These are phyloP conservation scores for Colletotrichum cordylinicola DNA, from an alignment of 2,329 filamentous ascomycete species.

Conservation along the genomic window DNA sequence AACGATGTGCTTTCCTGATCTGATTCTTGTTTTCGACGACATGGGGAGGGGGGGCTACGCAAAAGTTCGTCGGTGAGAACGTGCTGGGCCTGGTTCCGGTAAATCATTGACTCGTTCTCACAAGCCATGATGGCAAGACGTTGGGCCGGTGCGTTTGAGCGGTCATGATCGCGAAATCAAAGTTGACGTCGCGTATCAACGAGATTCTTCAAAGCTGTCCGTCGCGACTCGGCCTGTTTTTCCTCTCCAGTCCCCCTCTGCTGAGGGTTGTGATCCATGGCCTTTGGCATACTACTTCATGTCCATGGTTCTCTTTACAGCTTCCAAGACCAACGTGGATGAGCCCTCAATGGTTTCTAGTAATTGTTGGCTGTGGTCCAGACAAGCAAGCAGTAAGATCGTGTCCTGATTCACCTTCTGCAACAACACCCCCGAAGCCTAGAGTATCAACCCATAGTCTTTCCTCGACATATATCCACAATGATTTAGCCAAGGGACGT, in stretches of 20 bases:
- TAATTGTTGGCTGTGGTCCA: background rate
- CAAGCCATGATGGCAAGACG: background rate
- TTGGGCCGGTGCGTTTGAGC: background rate
- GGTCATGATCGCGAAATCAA: background rate
- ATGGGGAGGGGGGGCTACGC: background rate
- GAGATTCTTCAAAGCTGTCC: background rate
- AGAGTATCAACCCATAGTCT: too few relatives aligned
- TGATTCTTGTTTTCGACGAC: background rate
- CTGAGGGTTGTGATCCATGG: background rate
- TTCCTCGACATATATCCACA: too few relatives aligned
- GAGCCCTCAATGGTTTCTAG: background rate
- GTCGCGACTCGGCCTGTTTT: too few relatives aligned
- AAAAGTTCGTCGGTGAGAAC: background rate
- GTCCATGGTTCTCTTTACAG: background rate
- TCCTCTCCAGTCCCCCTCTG: background rate
- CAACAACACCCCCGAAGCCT: background rate
- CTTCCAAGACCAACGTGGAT: background rate
- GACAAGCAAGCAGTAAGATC: background rate
- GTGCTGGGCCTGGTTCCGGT: background rate
- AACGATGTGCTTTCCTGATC: background rate
- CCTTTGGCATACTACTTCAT: background rate
- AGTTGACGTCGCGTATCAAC: background rate
- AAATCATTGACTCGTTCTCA: background rate
- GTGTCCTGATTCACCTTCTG: background rate
- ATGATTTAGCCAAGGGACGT: too few relatives aligned